Evolutionary conservation across 441 rosid genomes (phyloP).

Genomic region (Gossypium aridum): DNA sequence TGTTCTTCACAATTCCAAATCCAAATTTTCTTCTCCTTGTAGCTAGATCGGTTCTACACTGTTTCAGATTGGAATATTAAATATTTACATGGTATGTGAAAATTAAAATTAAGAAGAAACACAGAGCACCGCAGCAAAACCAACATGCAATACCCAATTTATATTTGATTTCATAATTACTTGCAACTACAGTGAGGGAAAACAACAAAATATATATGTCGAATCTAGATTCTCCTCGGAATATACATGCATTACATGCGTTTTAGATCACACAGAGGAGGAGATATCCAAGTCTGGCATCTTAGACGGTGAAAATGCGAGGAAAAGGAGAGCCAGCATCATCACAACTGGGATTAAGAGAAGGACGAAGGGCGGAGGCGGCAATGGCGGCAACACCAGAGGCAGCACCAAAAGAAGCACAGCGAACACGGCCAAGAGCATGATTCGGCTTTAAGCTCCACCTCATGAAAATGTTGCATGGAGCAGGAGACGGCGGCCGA

Average conservation of each 20-base stretch:
- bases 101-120: background rate
- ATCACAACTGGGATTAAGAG: slow-evolving; percentile 23
- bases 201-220: background rate
- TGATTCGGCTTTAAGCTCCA: background rate
- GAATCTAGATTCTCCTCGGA: background rate
- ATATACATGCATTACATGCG: background rate
- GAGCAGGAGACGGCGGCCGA: background rate
- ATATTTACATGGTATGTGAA: background rate
- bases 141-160: background rate
- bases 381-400: slow-evolving; percentile 28
- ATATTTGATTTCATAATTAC: background rate
- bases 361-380: slow-evolving; percentile 25
- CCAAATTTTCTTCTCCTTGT: background rate
- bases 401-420: slow-evolving; percentile 24
- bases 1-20: background rate
- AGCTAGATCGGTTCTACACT: background rate
- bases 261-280: background rate
- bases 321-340: slow-evolving; percentile 26
- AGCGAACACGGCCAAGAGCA: slow-evolving; percentile 16
- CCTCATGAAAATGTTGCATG: background rate
- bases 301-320: slow-evolving; percentile 21
- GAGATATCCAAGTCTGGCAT: background rate
- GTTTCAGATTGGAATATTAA: background rate
- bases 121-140: background rate
- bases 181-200: background rate